Evolutionary conservation across 179 eudicot species (phyloP).

Genomic region (Patellifolia procumbens): DNA sequence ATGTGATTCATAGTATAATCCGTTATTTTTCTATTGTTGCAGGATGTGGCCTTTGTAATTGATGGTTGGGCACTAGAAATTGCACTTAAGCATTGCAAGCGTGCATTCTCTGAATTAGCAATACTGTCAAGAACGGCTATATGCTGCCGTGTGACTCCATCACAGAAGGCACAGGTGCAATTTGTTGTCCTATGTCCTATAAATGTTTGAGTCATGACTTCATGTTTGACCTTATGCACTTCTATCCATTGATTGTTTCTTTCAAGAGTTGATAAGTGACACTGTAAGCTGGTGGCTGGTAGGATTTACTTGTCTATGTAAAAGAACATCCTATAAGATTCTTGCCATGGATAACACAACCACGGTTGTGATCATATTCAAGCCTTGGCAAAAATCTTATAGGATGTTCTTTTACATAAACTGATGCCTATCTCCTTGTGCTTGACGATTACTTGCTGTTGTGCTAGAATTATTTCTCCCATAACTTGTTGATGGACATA

Average conservation of each 20-base stretch:
- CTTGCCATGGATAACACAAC: too few species aligned
- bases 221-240: not conserved
- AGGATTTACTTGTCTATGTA: not conserved
- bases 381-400: too few species aligned
- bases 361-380: too few species aligned
- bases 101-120: slow-evolving; percentile 85
- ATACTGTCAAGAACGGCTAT: slow-evolving; percentile 90
- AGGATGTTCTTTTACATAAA: too few species aligned
- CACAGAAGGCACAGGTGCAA: slow-evolving; percentile 97
- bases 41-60: slow-evolving; percentile 97
- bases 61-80: slow-evolving; percentile 99
- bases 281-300: not conserved
- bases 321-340: too few species aligned
- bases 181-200: slow-evolving; percentile 14
- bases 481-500: not conserved
- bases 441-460: not conserved
- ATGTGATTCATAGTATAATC: not conserved
- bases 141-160: slow-evolving; percentile 98
- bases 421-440: not conserved
- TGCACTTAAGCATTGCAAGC: slow-evolving; percentile 67
- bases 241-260: not conserved
- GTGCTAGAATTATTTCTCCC: too few species aligned
- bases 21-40: slow-evolving; percentile 23
- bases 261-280: too few species aligned
- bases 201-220: not conserved